Conservation (phyloP, 441 rosid species). For the Adansonia gregorii region DNA sequence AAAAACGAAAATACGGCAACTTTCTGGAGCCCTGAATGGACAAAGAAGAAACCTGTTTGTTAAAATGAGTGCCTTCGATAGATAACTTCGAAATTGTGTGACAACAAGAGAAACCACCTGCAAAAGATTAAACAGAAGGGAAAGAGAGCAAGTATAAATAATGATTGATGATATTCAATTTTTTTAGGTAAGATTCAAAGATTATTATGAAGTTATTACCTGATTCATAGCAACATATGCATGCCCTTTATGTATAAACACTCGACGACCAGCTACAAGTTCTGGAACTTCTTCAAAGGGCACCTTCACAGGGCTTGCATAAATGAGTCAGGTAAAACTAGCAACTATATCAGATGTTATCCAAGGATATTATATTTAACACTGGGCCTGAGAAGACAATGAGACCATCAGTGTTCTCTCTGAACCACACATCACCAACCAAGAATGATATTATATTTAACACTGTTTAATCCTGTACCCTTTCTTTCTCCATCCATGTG, state of each 20-base stretch:
- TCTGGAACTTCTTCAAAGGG: constrained; percentile 93
- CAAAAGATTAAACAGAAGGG: background rate
- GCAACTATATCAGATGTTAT: constrained; percentile 18
- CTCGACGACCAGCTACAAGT: constrained; percentile 83
- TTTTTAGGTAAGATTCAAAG: constrained; percentile 2
- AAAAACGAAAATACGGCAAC: background rate
- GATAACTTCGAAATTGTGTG: constrained; percentile 74
- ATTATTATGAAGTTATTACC: constrained; percentile 35
- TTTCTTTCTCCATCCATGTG: constrained; percentile 15
- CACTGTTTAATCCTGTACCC: constrained; percentile 1
- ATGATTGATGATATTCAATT: constrained; percentile 18
- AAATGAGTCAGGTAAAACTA: constrained; percentile 21
- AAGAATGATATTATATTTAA: constrained; percentile 2
- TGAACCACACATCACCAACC: constrained; percentile 7
- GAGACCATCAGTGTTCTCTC: background rate
- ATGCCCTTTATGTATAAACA: constrained; percentile 66
- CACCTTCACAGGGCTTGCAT: constrained; percentile 52
- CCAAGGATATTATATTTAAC: background rate
- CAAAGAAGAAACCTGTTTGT: constrained; percentile 67
- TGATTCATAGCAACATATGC: constrained; percentile 83
- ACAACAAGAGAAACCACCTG: constrained; percentile 79
- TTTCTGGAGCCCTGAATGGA: constrained; percentile 8
- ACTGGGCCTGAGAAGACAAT: background rate
- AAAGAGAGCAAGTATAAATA: constrained; percentile 18
- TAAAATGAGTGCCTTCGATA: constrained; percentile 80